Evolutionary conservation across 495 filamentous ascomycete genomes (phyloP), one percentile per base, ranked within the genome.

Genomic region (Penicillium longicatenatum): DNA sequence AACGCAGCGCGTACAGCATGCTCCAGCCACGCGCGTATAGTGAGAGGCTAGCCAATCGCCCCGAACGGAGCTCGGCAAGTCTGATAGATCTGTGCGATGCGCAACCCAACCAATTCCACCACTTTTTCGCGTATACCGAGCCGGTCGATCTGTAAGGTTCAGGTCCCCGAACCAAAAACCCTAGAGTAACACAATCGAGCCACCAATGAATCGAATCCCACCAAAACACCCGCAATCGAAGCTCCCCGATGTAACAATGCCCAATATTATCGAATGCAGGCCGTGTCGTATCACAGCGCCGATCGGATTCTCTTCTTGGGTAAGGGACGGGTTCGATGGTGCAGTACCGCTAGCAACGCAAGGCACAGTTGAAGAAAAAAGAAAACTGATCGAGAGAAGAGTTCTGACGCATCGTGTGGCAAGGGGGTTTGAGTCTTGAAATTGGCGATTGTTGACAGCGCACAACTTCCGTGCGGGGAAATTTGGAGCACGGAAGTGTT

Each of bases 1-100:
- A 69, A 72, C 62, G 66, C 61, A 65, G 64, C 55, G 55, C 37
- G 57, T 71, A 63, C 61, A 69, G 58, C 69, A 75, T 75, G 62
- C 71, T 72, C 73, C 59, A 55, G 51, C 45, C 55, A 52, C 59
- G 66, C 67, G 68, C 67, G 59, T 62, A 61, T 61, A 21, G 19
- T 42, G 42, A 44, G 47, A 21, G 19, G 21, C 21, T 24, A 39
- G 31, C 63, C 60, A 65, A 65, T 61, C 17, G 54, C 51, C 17
- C 26, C 22, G 17, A 49, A 30, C 24, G 16, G 37, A 39, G 14
- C 11, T 39, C 16, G 37, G 37, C 16, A 39, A 39, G 6, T 7
- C 16, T 4, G 14, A 39, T 16, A 17, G 37, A 39, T 17, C 37
- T 39, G 1, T 39, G 37, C 4, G 37, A 39, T 35, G 31, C 14